Base-by-base conservation (phyloP, 2,329 filamentous ascomycete genomes). In the Colletotrichum viniferum region DNA sequence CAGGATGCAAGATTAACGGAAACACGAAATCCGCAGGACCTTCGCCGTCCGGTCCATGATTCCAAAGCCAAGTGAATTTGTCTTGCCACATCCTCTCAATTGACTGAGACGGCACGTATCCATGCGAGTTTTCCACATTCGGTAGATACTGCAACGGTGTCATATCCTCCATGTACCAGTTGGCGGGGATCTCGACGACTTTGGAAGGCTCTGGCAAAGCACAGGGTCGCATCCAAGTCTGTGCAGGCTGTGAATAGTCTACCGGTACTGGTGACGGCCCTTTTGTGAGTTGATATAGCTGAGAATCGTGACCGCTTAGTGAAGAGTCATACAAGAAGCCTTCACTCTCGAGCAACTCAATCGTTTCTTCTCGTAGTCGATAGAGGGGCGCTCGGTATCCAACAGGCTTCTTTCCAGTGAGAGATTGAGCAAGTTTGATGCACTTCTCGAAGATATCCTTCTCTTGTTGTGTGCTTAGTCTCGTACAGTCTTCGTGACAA, bases 21-120 rank as follows among this genome's bases (percentile, higher is more conserved):
- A 91, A 91, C 1, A 91, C 82, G 38, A 86, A 83, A 28, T 84
- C 80, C 80, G 79, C 66, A 75, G 81, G 66, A 5, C 80, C 80
- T 32, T 81, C 78, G 2, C 78, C 79, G 76, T 84, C 81, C 3
- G 69, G 30, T 10, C 75, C 83, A 36, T 87, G 84, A 65, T 87
- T 84, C 72, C 85, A 85, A n/a, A 92, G 83, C 85, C 87, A 93
- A 76, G 88, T 84, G 78, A 92, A 91, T 14, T 89, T 86, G 78
- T 92, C 90, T 78, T 85, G 88, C 91, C 91, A 92, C 84, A 92
- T 89, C 74, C 88, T 85, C 83, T 92, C 90, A 32, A 92, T 86
- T 3, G 89, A 85, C 12, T 87, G 84, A 6, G 88, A 87, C 69
- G 90, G 88, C 1, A 92, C 90, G 78, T 91, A 92, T 2, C 91